Evolutionary conservation across 2,329 filamentous ascomycete genomes (phyloP), one percentile per base, ranked within the genome.

Genomic region (Davidsoniella virescens): DNA sequence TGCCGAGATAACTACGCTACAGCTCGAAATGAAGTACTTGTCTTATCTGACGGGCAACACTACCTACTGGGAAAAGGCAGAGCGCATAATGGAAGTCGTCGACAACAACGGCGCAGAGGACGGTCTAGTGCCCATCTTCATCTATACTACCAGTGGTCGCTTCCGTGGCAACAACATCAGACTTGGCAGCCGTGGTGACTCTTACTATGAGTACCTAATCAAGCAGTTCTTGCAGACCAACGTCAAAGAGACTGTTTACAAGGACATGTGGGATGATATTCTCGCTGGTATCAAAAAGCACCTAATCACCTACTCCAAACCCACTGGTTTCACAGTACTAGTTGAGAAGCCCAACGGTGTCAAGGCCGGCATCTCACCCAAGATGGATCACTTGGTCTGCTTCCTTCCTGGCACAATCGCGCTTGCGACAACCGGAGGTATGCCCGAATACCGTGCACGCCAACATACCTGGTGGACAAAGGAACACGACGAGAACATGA

Each of bases 321-420:
- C 80, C 2, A 80, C 80, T 0, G 78, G 83, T 46, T 80, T 94
- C 56, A 94, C 90, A n/a, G 80, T 96, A 48, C 76, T 98, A 14
- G 92, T 80, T 36, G 92, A 98, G 66, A 77, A 86, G 8, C 87
- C 85, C 0, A 70, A 71, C 44, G 92, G 92, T 2, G 66, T 98
- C 7, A 61, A 72, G 23, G 70, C 71, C 4, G 58, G 68, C 0
- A 64, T 96, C 18, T 79, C 76, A 12, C 82, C 88, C 20, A 98
- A 98, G 67, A 96, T 98, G 88, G 92, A 98, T 61, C 92, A 98
- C 61, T 72, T 96, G 4, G 90, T 94, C 37, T 98, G 92, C 67
- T 98, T 98, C 71, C 82, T 95, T 76, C 88, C 90, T 0, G 92
- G 92, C 7, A 95, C 90, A 3, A 94, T 98, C 59, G 90, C 90